phyloP scores from a whole-genome alignment of 2,329 filamentous ascomycete species.

The Pyrenophora tritici-repentis region DNA sequence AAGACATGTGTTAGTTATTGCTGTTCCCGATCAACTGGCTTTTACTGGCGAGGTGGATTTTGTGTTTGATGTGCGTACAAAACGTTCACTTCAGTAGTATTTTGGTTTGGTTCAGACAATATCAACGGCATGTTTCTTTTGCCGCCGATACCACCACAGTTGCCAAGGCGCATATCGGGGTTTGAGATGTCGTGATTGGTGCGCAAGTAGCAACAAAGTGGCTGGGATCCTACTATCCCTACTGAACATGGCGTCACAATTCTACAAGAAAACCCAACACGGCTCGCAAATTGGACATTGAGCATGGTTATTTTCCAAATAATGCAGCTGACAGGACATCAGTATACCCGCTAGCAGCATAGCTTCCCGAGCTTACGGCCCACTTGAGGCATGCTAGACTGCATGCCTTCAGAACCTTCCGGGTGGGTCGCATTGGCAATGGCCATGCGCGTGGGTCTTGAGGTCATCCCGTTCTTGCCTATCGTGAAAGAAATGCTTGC shows the following conservation, averaged over 20 bases:
- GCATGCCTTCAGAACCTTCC: conserved; percentile 3
- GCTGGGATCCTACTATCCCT: conserved; percentile 9
- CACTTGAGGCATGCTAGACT: conserved; percentile 7
- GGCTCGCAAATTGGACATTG: conserved; percentile 3
- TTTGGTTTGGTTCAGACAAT: too few relatives aligned
- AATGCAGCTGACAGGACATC: not conserved
- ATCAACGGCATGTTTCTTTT: not conserved
- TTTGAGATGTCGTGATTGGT: conserved; percentile 6
- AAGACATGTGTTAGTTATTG: not conserved
- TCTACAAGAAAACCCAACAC: not conserved
- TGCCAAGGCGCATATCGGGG: conserved; percentile 8
- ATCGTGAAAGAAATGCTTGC: conserved; percentile 1
- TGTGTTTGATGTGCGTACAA: not conserved
- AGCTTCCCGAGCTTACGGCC: not conserved
- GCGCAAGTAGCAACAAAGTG: conserved; percentile 7
- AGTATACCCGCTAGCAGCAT: conserved; percentile 4
- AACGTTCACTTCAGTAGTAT: too few relatives aligned
- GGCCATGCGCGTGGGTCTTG: conserved; percentile 1
- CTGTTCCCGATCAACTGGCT: not conserved
- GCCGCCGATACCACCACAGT: not conserved
- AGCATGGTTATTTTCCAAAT: not conserved
- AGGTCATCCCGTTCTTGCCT: conserved; percentile 11
- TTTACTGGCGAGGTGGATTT: not conserved
- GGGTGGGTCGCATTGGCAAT: conserved; percentile 5
- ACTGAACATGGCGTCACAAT: conserved; percentile 11